Evolutionary conservation across 2,329 filamentous ascomycete species (phyloP).

Genomic region (Beauveria sp.): DNA sequence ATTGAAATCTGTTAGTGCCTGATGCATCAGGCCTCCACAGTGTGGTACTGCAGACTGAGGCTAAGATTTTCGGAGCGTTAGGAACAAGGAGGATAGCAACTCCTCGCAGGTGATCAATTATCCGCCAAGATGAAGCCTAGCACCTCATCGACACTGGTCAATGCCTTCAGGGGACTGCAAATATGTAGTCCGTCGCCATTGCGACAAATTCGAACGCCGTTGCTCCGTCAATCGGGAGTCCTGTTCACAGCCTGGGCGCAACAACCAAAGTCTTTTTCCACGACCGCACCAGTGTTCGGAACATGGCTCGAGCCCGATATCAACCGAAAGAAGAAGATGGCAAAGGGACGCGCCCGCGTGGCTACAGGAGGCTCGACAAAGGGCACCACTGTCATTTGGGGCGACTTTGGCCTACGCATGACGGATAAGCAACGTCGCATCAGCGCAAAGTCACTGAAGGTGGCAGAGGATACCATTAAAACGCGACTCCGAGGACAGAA

Average conservation of each 20-base stretch:
- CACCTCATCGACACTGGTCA: conserved; percentile 37
- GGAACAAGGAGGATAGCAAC: conserved; percentile 12
- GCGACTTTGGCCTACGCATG: conserved; percentile 92
- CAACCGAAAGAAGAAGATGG: conserved; percentile 75
- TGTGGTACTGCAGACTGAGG: background rate
- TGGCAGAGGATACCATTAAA: conserved; percentile 91
- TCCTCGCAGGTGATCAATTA: conserved; percentile 14
- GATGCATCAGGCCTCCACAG: conserved; percentile 19
- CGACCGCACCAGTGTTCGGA: conserved; percentile 49
- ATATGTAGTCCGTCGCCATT: conserved; percentile 34
- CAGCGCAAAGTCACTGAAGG: conserved; percentile 76
- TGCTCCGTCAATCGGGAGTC: conserved; percentile 22
- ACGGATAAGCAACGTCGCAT: conserved; percentile 88
- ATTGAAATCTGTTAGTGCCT: conserved; percentile 19
- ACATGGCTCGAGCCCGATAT: conserved; percentile 79
- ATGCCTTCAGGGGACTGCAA: conserved; percentile 44
- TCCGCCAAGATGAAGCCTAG: conserved; percentile 38
- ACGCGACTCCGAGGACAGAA: conserved; percentile 80
- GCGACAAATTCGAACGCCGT: conserved; percentile 29
- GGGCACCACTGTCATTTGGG: conserved; percentile 93
- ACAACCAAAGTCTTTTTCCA: conserved; percentile 58
- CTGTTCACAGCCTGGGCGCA: conserved; percentile 21
- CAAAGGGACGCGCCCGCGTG: conserved; percentile 82
- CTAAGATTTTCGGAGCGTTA: conserved; percentile 28
- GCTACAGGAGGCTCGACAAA: conserved; percentile 84